phyloP scores from a whole-genome alignment of 2,329 filamentous ascomycete species.

The Colletotrichum limetticola region DNA sequence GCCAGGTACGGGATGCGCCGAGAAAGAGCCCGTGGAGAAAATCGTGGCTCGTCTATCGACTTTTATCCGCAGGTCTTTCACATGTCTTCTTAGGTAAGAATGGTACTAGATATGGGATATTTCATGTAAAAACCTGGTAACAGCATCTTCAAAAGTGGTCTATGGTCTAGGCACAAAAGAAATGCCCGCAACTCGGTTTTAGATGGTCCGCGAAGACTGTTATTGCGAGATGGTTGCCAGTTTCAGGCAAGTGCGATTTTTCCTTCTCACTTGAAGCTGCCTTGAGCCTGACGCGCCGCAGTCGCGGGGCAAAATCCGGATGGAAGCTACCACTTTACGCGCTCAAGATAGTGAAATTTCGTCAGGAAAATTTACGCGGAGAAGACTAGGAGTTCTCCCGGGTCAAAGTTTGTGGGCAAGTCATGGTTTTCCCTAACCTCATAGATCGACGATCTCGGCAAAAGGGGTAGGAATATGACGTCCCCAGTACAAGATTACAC shows the following conservation, averaged over 20 bases:
- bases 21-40: conserved; percentile 22
- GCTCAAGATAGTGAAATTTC: too few species aligned
- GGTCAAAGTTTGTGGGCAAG: conserved; percentile 68
- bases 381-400: neutral
- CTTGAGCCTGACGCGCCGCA: too few species aligned
- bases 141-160: neutral
- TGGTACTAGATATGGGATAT: neutral
- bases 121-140: neutral
- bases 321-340: neutral
- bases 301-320: neutral
- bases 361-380: neutral
- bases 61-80: neutral
- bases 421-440: conserved; percentile 94
- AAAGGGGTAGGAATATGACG: conserved; percentile 90
- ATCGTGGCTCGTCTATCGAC: neutral
- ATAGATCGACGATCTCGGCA: conserved; percentile 89
- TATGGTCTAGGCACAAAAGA: neutral
- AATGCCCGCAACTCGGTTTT: neutral
- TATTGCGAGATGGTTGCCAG: neutral
- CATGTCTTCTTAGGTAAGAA: neutral
- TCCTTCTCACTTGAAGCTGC: neutral
- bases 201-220: neutral
- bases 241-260: neutral
- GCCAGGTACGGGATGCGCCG: conserved; percentile 28
- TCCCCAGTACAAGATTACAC: conserved; percentile 66